A percentile compares a stretch with the other conserved stretches of the same genome.
Conservation (phyloP, 2,329 filamentous ascomycete species). For the Ceratocystis variospora region DNA sequence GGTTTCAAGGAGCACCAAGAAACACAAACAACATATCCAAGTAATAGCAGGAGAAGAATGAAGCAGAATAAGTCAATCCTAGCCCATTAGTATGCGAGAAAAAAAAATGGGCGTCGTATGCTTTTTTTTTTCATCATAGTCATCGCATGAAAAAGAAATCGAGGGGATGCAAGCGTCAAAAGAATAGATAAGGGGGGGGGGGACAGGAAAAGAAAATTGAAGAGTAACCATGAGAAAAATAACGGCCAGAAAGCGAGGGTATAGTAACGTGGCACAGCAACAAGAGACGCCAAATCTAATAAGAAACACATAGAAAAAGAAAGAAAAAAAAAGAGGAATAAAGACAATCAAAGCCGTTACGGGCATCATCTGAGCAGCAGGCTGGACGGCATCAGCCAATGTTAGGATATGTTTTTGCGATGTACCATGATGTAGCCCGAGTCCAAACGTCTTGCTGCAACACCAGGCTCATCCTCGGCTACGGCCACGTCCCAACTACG, state of each 20-base stretch:
- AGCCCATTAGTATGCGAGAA: not conserved
- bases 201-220: not conserved
- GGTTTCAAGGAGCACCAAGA: not conserved
- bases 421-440: conserved; percentile 41
- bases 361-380: not conserved
- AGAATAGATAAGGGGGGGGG: not conserved
- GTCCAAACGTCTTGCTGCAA: not conserved
- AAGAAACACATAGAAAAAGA: not conserved
- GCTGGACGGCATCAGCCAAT: conserved; percentile 6
- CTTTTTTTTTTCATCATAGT: not conserved
- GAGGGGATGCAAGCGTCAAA: not conserved
- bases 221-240: not conserved
- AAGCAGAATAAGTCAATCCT: not conserved
- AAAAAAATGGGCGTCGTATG: not conserved
- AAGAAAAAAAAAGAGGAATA: conserved; percentile 14
- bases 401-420: conserved; percentile 37
- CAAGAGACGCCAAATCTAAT: conserved; percentile 13
- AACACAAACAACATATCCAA: not conserved
- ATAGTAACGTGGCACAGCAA: conserved; percentile 12
- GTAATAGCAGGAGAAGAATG: not conserved
- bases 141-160: not conserved
- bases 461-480: conserved; percentile 7
- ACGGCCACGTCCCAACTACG: conserved; percentile 13
- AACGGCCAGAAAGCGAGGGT: conserved; percentile 10
- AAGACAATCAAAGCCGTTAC: not conserved